These are phyloP conservation scores for Chlorella variabilis DNA, from an alignment of 163 green algal genomes.

Conservation along the genomic window DNA sequence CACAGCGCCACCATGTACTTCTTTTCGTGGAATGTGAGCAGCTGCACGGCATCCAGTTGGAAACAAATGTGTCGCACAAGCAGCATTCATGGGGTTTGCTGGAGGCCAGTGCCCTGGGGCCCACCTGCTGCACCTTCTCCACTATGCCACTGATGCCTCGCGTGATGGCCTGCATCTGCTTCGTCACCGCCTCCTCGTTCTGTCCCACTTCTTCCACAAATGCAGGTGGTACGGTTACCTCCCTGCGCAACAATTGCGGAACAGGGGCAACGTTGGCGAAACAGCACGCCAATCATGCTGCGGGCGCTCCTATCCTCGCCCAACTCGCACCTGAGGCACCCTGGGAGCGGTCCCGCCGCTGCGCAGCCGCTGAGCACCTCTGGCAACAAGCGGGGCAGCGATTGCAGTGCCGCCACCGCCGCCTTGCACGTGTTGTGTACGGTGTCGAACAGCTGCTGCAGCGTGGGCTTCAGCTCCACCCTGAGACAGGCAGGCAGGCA, in stretches of 20 bases:
- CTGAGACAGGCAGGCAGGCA: constrained; percentile 13
- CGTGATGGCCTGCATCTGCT: constrained; percentile 70
- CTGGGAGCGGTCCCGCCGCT: constrained; percentile 8
- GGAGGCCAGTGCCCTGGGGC: too few relatives aligned
- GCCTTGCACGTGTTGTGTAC: constrained; percentile 75
- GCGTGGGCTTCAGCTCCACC: constrained; percentile 85
- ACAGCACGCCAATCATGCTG: neutral
- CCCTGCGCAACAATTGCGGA: constrained; percentile 1
- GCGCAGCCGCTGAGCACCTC: constrained; percentile 20
- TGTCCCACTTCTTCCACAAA: neutral
- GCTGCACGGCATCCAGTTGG: neutral
- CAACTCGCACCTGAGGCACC: constrained; percentile 21
- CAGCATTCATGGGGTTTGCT: neutral
- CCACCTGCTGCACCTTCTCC: constrained; percentile 66
- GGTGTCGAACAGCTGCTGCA: constrained; percentile 88
- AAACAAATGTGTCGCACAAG: too few relatives aligned
- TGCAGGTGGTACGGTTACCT: neutral
- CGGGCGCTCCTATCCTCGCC: neutral
- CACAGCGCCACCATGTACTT: constrained; percentile 30
- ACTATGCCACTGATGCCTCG: constrained; percentile 80
- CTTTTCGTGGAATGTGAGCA: constrained; percentile 31
- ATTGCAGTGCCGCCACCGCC: constrained; percentile 75
- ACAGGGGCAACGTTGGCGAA: neutral
- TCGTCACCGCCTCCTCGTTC: constrained; percentile 30
- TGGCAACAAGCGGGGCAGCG: constrained; percentile 73